Base-by-base conservation (phyloP, 2,329 filamentous ascomycete species). In the Arthrobotrys sphaeroides region DNA sequence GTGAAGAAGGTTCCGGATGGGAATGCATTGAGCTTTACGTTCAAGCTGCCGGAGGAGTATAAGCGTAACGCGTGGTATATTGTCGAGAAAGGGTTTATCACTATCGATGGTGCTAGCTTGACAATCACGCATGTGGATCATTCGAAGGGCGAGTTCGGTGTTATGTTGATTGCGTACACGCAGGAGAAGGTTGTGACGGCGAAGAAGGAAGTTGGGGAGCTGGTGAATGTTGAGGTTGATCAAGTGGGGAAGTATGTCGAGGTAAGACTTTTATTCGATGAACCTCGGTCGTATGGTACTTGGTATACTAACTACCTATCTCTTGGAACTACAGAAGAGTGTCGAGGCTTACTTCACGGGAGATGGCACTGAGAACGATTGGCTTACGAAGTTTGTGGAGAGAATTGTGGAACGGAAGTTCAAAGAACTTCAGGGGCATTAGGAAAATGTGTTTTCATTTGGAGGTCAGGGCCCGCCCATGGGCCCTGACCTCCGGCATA, bases 131-230 rank as follows among this genome's bases (percentile, higher is more conserved):
- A 88, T 78, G 94, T 98, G 28, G 84, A 94, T 80, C 94, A 97
- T 82, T 86, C 81, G 2, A 87, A 89, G 78, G 90, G 90, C 43
- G 97, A 90, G 88, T 90, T 87, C 84, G 95, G 98, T 87, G 91
- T 99, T 57, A 99, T 99, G 95, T 86, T 99, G 77, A 97, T 99
- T 82, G 88, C 91, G 6, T 99, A 99, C 83, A 97, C 95, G 9
- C 95, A 98, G 84, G 92, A 94, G 83, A 91, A 91, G 83, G 90
- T 99, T 13, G 90, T 96, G 13, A 89, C 93, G 77, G 92, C 91
- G 1, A 85, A 85, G 61, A 97, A 97, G 87, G 85, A 87, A 83
- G 84, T 87, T 28, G 93, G 94, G 1, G 92, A 96, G 4, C 87
- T 89, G 57, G 92, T 97, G 76, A 97, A 97, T 81, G 88, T 97